Evolutionary conservation across 2,329 filamentous ascomycete genomes (phyloP).

Genomic region (Pestalotiopsis sp.): DNA sequence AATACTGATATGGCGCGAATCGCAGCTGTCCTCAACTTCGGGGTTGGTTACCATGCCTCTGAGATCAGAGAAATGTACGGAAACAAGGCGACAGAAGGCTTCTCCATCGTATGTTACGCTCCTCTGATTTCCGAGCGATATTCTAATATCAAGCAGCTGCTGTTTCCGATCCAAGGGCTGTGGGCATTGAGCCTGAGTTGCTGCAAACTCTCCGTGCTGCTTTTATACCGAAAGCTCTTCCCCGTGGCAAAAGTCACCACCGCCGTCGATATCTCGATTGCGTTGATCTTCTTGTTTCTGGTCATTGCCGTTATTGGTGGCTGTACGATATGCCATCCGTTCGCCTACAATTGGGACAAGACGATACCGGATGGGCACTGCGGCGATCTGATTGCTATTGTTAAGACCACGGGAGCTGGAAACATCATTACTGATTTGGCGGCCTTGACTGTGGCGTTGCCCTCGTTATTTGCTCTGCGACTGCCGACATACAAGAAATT

Average conservation of each 20-base stretch:
- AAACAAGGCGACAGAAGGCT: background rate
- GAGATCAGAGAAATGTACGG: background rate
- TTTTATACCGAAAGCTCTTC: slow-evolving; percentile 10
- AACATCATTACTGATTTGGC: slow-evolving; percentile 15
- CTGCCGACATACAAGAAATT: background rate
- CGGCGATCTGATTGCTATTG: slow-evolving; percentile 2
- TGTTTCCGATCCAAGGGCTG: background rate
- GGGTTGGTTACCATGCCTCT: background rate
- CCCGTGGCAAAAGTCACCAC: background rate
- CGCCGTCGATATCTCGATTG: background rate
- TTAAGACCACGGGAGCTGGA: slow-evolving; percentile 1
- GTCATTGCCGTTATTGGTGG: slow-evolving; percentile 1
- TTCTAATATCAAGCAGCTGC: background rate
- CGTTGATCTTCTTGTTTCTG: background rate
- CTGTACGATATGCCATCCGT: slow-evolving; percentile 12
- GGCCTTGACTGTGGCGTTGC: slow-evolving; percentile 8
- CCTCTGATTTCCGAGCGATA: background rate
- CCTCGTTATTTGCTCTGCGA: slow-evolving; percentile 1
- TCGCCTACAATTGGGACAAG: slow-evolving; percentile 13
- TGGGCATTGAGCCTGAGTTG: slow-evolving; percentile 12
- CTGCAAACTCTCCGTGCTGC: slow-evolving; percentile 14
- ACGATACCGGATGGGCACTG: slow-evolving; percentile 6
- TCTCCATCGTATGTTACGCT: background rate
- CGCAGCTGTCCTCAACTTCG: background rate
- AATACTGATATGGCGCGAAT: background rate